phyloP scores from a whole-genome alignment of 1,284 basidiomycete genomes.

The Ustilago cynodontis region DNA sequence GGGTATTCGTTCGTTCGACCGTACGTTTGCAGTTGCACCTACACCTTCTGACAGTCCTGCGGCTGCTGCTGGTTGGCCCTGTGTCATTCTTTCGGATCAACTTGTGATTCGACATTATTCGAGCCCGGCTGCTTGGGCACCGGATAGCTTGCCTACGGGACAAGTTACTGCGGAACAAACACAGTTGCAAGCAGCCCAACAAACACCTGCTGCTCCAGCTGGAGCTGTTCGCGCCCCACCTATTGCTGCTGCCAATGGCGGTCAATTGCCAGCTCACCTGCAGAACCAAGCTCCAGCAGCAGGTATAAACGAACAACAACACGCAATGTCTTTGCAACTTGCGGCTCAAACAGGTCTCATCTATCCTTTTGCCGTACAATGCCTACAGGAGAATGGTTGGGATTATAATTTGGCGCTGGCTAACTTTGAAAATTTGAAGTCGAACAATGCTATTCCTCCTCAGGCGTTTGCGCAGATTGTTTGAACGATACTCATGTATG shows the following conservation, averaged over 20 bases:
- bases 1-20: conserved; percentile 90
- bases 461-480: conserved; percentile 51
- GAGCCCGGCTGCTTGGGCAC: conserved; percentile 78
- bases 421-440: conserved; percentile 68
- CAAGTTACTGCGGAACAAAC: conserved; percentile 44
- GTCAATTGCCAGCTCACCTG: conserved; percentile 43
- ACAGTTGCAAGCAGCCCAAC: conserved; percentile 25
- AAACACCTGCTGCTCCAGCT: background rate
- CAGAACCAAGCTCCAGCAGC: conserved; percentile 50
- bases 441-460: conserved; percentile 54
- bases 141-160: conserved; percentile 53
- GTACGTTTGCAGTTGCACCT: conserved; percentile 87
- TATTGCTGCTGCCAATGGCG: conserved; percentile 10
- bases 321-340: conserved; percentile 67
- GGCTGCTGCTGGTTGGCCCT: conserved; percentile 85
- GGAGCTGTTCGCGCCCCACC: conserved; percentile 3
- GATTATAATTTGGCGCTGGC: conserved; percentile 64
- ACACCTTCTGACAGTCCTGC: conserved; percentile 85
- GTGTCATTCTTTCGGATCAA: conserved; percentile 88
- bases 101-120: conserved; percentile 86
- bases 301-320: conserved; percentile 67
- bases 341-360: conserved; percentile 67
- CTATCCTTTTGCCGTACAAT: conserved; percentile 70
- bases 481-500: background rate
- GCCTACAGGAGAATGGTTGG: conserved; percentile 70